Percentiles rank a stretch among this genome's conserved stretches.
phyloP scores from a whole-genome alignment of 2,329 filamentous ascomycete genomes.

The Pseudomassariella vexata region DNA sequence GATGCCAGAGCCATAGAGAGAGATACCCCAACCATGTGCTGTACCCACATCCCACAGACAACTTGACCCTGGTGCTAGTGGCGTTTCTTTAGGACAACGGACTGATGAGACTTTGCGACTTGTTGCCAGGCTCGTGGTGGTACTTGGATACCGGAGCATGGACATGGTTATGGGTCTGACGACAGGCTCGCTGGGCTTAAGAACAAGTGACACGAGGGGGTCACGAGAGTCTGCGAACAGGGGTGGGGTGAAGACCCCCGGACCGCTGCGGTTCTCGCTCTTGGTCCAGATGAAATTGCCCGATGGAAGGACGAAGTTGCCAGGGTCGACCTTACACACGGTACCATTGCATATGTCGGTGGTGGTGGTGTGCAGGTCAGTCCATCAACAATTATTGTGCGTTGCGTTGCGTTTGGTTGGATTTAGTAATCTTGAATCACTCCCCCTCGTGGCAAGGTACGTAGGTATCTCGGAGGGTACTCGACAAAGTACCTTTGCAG shows the following conservation, averaged over 20 bases:
- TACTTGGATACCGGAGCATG: constrained; percentile 17
- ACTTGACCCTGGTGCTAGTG: constrained; percentile 19
- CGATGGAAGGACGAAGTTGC: constrained; percentile 27
- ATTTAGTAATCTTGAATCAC: no score
- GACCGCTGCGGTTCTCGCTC: constrained; percentile 27
- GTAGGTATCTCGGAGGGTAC: no score
- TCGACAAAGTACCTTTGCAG: no score
- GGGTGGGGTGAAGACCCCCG: constrained; percentile 20
- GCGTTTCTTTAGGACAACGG: constrained; percentile 16
- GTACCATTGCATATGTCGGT: constrained; percentile 25
- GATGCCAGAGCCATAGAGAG: constrained; percentile 12
- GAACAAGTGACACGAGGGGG: constrained; percentile 9
- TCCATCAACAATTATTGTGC: no score
- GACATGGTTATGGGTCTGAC: constrained; percentile 27
- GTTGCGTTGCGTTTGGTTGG: no score
- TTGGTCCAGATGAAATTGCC: constrained; percentile 38
- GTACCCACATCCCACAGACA: constrained; percentile 19
- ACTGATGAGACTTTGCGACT: constrained; percentile 16
- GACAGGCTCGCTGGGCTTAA: constrained; percentile 4
- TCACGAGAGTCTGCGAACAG: background rate
- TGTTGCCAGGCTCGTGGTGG: constrained; percentile 16
- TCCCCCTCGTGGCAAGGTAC: no score
- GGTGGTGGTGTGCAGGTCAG: no score
- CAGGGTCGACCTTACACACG: constrained; percentile 24
- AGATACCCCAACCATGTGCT: constrained; percentile 3